phyloP scores from a whole-genome alignment of 139 green algal species.

The Tetratostichococcus sp. region DNA sequence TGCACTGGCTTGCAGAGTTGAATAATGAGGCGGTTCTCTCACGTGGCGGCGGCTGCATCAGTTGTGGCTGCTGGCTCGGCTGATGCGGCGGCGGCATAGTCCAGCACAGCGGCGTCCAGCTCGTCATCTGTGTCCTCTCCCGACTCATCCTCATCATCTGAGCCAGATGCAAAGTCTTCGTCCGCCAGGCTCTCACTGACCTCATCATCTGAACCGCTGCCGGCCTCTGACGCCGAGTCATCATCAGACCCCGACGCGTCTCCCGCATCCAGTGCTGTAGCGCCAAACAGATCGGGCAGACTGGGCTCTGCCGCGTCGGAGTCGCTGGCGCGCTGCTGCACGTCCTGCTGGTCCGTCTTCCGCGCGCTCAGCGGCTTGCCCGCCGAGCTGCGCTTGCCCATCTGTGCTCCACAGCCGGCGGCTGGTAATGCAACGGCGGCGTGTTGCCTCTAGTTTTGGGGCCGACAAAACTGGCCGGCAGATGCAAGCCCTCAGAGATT shows the following conservation, averaged over 20 bases:
- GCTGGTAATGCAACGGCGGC: too few relatives aligned
- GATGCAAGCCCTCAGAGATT: too few relatives aligned
- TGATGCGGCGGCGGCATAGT: neutral
- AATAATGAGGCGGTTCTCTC: too few relatives aligned
- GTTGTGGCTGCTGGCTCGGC: neutral
- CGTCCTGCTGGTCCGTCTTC: neutral
- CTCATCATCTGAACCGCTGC: neutral
- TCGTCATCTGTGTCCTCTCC: conserved; percentile 13
- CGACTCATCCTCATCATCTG: neutral
- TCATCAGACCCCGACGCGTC: neutral
- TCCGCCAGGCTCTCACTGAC: neutral
- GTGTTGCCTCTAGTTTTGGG: too few relatives aligned
- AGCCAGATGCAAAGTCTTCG: neutral
- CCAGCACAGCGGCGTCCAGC: conserved; percentile 16
- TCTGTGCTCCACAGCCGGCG: neutral
- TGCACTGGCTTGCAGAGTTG: too few relatives aligned
- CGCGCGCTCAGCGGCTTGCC: neutral
- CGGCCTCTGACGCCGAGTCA: neutral
- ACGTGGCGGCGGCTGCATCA: neutral
- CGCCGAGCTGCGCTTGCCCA: neutral
- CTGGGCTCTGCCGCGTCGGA: neutral
- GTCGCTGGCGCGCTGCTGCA: neutral
- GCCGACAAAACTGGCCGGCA: too few relatives aligned
- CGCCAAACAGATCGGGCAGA: neutral
- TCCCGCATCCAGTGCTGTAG: neutral